A percentile compares a stretch with the other conserved stretches of the same genome.
Evolutionary conservation across 1,284 basidiomycete genomes (phyloP).

Genomic region (Rhodotorula sp.): DNA sequence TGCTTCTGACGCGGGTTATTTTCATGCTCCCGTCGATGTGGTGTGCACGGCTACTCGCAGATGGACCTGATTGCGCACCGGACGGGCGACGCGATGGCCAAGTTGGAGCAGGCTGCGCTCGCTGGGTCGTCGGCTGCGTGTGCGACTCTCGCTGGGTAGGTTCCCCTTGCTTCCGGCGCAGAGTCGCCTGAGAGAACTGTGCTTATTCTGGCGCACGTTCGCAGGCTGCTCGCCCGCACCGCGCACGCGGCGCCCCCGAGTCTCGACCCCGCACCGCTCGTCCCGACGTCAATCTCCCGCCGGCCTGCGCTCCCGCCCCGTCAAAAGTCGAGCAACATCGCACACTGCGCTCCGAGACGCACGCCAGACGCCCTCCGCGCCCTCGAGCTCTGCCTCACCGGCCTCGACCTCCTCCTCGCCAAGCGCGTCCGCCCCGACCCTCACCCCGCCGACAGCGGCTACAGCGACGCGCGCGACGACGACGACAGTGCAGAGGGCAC

Average conservation of each 20-base stretch:
- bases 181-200: not conserved
- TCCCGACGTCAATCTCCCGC: not conserved
- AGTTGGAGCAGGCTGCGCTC: slow-evolving; percentile 31
- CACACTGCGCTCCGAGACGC: not conserved
- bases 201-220: not conserved
- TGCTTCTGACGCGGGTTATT: too few species aligned
- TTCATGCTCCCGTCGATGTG: too few species aligned
- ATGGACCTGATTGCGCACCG: slow-evolving; percentile 41
- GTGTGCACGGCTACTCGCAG: slow-evolving; percentile 19
- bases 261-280: not conserved
- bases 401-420: not conserved
- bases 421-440: not conserved
- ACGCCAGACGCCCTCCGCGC: slow-evolving; percentile 19
- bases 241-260: not conserved
- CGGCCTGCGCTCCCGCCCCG: not conserved
- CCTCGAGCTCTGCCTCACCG: slow-evolving; percentile 17
- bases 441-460: not conserved
- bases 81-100: slow-evolving; percentile 19
- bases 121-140: slow-evolving; percentile 38
- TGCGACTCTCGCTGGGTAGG: slow-evolving; percentile 41
- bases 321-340: not conserved
- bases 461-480: slow-evolving; percentile 10
- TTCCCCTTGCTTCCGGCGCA: not conserved
- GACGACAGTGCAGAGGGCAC: slow-evolving; percentile 31
- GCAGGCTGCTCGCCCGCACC: slow-evolving; percentile 8